Conservation (phyloP, 2,329 filamentous ascomycete genomes). For the Immersiporthe knoxdaviesiana region DNA sequence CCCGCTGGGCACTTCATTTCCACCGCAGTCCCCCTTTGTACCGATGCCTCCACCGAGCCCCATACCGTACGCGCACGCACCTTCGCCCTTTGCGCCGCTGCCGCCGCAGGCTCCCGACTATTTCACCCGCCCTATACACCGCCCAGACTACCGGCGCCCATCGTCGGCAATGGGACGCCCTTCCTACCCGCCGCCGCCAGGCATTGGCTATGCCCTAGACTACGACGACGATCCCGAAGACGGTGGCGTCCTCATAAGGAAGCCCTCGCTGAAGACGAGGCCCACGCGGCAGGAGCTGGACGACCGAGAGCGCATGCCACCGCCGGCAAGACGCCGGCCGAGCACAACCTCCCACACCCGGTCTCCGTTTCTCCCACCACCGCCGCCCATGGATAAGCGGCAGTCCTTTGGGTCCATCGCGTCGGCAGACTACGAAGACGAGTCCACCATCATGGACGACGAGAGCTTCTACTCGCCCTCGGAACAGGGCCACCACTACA, state of each 20-base stretch:
- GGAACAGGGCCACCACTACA: conserved; percentile 35
- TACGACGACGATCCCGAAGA: conserved; percentile 48
- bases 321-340: conserved; percentile 44
- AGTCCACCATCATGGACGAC: conserved; percentile 42
- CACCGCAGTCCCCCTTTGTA: conserved; percentile 17
- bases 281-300: conserved; percentile 44
- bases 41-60: neutral
- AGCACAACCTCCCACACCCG: conserved; percentile 38
- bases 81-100: conserved; percentile 37
- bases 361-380: conserved; percentile 38
- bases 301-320: conserved; percentile 54
- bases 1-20: conserved; percentile 33
- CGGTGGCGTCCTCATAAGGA: conserved; percentile 42
- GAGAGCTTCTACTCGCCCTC: conserved; percentile 44
- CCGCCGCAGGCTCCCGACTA: conserved; percentile 27
- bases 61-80: conserved; percentile 17
- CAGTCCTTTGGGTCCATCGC: conserved; percentile 34
- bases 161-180: conserved; percentile 17
- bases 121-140: conserved; percentile 13
- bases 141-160: conserved; percentile 21
- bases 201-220: conserved; percentile 5
- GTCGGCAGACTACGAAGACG: conserved; percentile 41
- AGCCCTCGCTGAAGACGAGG: conserved; percentile 46
- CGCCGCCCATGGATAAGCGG: conserved; percentile 33
- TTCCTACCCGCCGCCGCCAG: neutral